These are phyloP conservation scores for Aechmea fasciata DNA, from an alignment of 176 grass and related monocot genomes.

Conservation along the genomic window DNA sequence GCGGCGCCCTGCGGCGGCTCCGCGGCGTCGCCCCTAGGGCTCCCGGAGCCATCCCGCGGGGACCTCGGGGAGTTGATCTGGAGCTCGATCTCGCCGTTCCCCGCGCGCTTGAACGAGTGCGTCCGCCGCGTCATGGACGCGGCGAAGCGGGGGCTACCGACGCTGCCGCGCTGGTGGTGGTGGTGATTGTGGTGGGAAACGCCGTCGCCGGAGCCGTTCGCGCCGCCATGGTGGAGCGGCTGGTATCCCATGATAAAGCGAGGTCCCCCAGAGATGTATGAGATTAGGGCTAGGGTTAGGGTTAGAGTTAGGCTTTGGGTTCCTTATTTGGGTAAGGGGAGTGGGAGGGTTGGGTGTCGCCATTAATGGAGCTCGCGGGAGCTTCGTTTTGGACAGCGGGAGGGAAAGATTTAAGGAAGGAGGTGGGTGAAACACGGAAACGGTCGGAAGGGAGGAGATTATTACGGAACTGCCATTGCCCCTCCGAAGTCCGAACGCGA, in stretches of 20 bases:
- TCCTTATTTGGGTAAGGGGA: neutral
- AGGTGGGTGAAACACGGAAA: slow-evolving; percentile 1
- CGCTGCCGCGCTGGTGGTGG: slow-evolving; percentile 26
- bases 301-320: neutral
- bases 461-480: slow-evolving; percentile 33
- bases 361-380: slow-evolving; percentile 57
- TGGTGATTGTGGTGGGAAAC: slow-evolving; percentile 25
- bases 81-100: slow-evolving; percentile 65
- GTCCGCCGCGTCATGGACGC: slow-evolving; percentile 84
- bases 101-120: slow-evolving; percentile 79
- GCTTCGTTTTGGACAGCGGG: slow-evolving; percentile 3
- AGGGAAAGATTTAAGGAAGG: neutral
- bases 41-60: slow-evolving; percentile 48
- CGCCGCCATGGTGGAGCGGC: slow-evolving; percentile 34
- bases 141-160: slow-evolving; percentile 72
- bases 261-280: neutral
- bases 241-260: slow-evolving; percentile 57
- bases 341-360: slow-evolving; percentile 21
- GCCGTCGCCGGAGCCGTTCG: neutral
- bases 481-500: neutral
- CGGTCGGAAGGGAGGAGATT: slow-evolving; percentile 8
- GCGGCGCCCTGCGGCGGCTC: slow-evolving; percentile 21
- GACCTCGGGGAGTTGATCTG: slow-evolving; percentile 92
- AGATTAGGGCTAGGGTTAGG: neutral
- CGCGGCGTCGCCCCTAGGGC: slow-evolving; percentile 17